Base-by-base conservation (phyloP, 208 protist genomes). In the Acanthamoeba sp. region DNA sequence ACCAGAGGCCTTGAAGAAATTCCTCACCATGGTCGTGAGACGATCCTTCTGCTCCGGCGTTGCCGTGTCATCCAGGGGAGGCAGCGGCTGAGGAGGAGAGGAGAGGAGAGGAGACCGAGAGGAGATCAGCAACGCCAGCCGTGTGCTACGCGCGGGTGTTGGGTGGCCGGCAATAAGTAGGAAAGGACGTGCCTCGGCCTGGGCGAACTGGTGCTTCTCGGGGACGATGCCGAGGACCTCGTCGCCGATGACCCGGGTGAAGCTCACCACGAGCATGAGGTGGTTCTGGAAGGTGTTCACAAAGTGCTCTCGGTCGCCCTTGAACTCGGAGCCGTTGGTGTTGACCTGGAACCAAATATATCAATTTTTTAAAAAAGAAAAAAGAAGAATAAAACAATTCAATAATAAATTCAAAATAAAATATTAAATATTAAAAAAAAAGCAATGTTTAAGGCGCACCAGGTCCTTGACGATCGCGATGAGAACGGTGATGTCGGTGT, bases 391-490 rank as follows among this genome's bases (percentile, higher is more conserved):
- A n/a, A n/a, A n/a, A n/a, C n/a, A n/a, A n/a, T n/a, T n/a, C n/a
- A n/a, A n/a, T n/a, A n/a, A n/a, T n/a, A 45, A 12, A 45, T 73
- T 73, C 7, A 73, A 38, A 36, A 73, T n/a, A 36, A n/a, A 36
- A 73, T 38, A 12, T n/a, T 38, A n/a, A n/a, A 87, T n/a, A 5
- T 29, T 18, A 87, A 87, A 32, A 82, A 45, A 40, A n/a, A 45
- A 14, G 42, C 29, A 52, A 34, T 40, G n/a, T 40, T 10, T 1
- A 10, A 27, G 20, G n/a, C 40, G 32, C 62, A 95, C 87, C 27
- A 95, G 88, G 57, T 95, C 87, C 73, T 48, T 87, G 24, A 95
- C 16, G 93, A 95, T 95, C 5, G 62, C 20, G 24, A 89, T 62
- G 24, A 96, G 50, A 2, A 94, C 48, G 84, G 1, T 52, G 29